Evolutionary conservation across 441 rosid genomes (phyloP).

Genomic region (Pelargonium fulgidum): DNA sequence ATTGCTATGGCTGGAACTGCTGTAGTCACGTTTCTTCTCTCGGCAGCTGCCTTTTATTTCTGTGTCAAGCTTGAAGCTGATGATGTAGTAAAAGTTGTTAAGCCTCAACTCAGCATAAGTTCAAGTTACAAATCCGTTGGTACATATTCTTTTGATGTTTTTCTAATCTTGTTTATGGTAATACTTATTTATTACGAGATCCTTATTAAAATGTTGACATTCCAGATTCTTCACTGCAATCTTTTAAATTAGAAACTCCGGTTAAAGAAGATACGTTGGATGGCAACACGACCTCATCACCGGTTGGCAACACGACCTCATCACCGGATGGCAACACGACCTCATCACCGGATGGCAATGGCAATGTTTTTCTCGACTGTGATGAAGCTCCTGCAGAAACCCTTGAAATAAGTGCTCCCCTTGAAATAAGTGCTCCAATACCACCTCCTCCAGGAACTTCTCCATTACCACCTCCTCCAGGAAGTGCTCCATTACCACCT

Average conservation of each 20-base stretch:
- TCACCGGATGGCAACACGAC: conserved; percentile 38
- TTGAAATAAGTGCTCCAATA: conserved; percentile 32
- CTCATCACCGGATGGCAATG: conserved; percentile 20
- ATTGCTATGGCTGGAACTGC: conserved; percentile 75
- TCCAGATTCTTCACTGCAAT: conserved; percentile 54
- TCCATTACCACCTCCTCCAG: conserved; percentile 21
- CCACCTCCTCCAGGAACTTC: conserved; percentile 38
- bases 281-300: conserved; percentile 24
- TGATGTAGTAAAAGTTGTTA: conserved; percentile 53
- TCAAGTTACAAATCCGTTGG: conserved; percentile 55
- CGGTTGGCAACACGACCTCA: conserved; percentile 26
- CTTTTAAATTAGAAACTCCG: conserved; percentile 38
- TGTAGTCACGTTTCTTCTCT: conserved; percentile 49
- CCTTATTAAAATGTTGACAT: conserved; percentile 18
- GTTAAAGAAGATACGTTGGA: conserved; percentile 43
- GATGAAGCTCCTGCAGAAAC: conserved; percentile 24
- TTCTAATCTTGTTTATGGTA: conserved; percentile 14
- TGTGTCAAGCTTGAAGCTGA: conserved; percentile 40
- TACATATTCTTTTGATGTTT: conserved; percentile 24
- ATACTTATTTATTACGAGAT: conserved; percentile 10
- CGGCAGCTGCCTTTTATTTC: conserved; percentile 60
- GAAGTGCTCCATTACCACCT: conserved; percentile 19
- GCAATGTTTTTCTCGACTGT: conserved; percentile 24
- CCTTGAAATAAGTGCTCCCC: too few relatives aligned
- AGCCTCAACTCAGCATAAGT: conserved; percentile 80